Evolutionary conservation across 441 rosid species (phyloP).

Genomic region (Gossypium davidsonii): DNA sequence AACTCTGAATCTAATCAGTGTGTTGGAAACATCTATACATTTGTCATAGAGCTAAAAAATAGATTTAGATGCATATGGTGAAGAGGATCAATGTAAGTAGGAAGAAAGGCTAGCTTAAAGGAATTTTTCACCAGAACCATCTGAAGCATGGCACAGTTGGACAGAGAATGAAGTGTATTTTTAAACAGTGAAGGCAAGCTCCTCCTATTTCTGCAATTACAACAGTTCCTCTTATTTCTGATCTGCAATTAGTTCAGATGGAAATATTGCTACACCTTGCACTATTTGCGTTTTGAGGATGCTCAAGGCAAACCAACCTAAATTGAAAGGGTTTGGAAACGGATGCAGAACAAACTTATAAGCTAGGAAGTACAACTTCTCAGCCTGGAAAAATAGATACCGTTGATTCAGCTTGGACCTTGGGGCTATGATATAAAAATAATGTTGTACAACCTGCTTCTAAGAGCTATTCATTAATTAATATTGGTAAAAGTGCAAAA

Average conservation of each 20-base stretch:
- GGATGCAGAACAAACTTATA: background rate
- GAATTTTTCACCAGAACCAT: background rate
- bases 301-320: background rate
- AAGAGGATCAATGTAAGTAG: background rate
- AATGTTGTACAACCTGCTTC: background rate
- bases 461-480: background rate
- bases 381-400: background rate
- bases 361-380: background rate
- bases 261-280: background rate
- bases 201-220: background rate
- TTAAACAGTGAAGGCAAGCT: background rate
- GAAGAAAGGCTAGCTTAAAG: background rate
- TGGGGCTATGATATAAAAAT: background rate
- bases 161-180: background rate
- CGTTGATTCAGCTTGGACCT: background rate
- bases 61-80: background rate
- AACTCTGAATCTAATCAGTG: background rate
- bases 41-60: background rate
- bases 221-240: background rate
- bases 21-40: background rate
- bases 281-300: background rate
- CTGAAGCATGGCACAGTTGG: background rate
- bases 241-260: background rate
- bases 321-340: background rate
- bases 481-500: background rate